Base-by-base conservation (phyloP, 1,284 basidiomycete genomes). In the Meira miltonrushii region DNA sequence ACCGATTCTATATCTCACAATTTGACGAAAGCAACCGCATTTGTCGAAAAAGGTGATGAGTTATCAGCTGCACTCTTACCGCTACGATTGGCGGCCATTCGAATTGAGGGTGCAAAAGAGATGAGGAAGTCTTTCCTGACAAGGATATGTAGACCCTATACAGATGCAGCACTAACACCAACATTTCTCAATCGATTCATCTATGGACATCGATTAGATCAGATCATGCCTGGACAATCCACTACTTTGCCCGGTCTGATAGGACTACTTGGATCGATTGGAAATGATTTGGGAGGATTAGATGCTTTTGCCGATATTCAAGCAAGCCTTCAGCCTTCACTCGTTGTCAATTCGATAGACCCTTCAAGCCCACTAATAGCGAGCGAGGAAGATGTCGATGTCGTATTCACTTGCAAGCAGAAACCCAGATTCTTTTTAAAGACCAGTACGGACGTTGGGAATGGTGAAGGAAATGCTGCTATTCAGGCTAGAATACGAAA, bases 391-490 rank as follows among this genome's bases (percentile, higher is more conserved):
- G 90, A 91, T 67, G 85, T 97, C n/a, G 91, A 96, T 74, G 78
- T 97, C 41, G 84, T 95, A 0, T 84, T 95, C 72, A 82, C 83
- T 41, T 84, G 90, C 11, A 84, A 84, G 47, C 92, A 95, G 76
- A 85, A 85, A 54, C 86, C 90, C 1, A 81, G 89, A 37, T 86
- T 88, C 68, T 92, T 86, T 71, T 76, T 94, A 21, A 92, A 89
- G 71, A 91, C 87, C 0, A 85, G 89, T 1, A 97, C 94, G 1
- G 92, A 97, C 74, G 83, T 97, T 3, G 95, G 95, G 9, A 92
- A 95, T 59, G 89, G 88, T 54, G 94, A 97, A 78, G 94, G 91
- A 8, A 90, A 82, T 56, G 76, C 72, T 10, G 64, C 61, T 1
- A 56, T 78, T 9, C 74, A 77, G 54, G 75, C 70, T 6, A 58